A percentile compares a stretch with the other conserved stretches of the same genome.
These are phyloP conservation scores for Royoungia palumana DNA, from an alignment of 768 basidiomycete species.

Conservation along the genomic window DNA sequence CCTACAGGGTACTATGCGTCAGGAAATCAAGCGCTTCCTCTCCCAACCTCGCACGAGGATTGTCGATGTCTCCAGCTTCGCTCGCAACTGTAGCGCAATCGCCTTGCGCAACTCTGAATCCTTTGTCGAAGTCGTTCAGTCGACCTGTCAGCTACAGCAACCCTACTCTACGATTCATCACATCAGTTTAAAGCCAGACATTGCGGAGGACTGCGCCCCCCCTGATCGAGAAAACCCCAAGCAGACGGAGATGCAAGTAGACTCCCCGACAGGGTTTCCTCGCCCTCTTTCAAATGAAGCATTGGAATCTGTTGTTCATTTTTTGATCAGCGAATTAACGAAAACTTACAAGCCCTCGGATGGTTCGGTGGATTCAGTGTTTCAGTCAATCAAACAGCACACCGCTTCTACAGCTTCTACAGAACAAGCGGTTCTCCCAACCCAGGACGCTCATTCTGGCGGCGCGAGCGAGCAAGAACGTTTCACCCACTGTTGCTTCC, in stretches of 20 bases:
- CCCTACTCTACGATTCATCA: slow-evolving; percentile 58
- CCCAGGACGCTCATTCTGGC: slow-evolving; percentile 11
- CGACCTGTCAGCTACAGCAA: slow-evolving; percentile 67
- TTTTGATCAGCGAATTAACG: slow-evolving; percentile 71
- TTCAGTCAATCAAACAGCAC: slow-evolving; percentile 16
- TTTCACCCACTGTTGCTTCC: slow-evolving; percentile 66
- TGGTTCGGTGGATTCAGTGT: slow-evolving; percentile 15
- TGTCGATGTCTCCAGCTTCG: slow-evolving; percentile 68
- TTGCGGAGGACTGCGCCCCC: slow-evolving; percentile 8
- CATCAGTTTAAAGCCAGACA: slow-evolving; percentile 53
- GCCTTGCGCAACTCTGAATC: slow-evolving; percentile 75
- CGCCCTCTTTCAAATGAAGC: slow-evolving; percentile 38
- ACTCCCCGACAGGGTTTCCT: slow-evolving; percentile 30
- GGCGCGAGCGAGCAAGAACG: slow-evolving; percentile 23
- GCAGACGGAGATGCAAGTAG: slow-evolving; percentile 59
- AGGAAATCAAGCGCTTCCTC: slow-evolving; percentile 81
- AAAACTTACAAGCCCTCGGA: slow-evolving; percentile 51
- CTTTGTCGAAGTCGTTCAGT: slow-evolving; percentile 72
- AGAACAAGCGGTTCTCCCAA: slow-evolving; percentile 13
- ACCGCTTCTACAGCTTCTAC: neutral
- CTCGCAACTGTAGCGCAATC: slow-evolving; percentile 72
- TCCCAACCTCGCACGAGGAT: slow-evolving; percentile 63
- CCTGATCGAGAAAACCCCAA: slow-evolving; percentile 15
- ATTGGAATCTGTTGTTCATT: slow-evolving; percentile 61
- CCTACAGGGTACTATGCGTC: slow-evolving; percentile 71